These are phyloP conservation scores for Trichosporon sp. DNA, from an alignment of 1,284 basidiomycete genomes.

Conservation along the genomic window DNA sequence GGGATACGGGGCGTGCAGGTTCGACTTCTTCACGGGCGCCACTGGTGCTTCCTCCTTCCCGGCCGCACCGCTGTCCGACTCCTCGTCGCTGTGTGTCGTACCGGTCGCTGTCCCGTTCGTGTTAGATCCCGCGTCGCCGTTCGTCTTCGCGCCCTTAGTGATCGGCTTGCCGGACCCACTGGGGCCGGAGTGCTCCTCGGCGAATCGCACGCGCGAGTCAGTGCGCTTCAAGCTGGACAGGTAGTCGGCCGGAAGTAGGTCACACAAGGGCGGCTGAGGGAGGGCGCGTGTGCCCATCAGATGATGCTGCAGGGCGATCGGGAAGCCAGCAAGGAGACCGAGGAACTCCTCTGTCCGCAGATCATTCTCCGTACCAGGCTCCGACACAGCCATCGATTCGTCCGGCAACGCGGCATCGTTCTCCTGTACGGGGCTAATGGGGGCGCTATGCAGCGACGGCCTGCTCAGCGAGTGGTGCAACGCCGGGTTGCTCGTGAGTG, in stretches of 20 bases:
- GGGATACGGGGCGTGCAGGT: conserved; percentile 38
- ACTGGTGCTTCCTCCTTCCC: not conserved
- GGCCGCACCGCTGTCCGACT: conserved; percentile 4
- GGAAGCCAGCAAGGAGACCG: conserved; percentile 41
- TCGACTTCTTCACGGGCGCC: conserved; percentile 29
- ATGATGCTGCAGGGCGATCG: conserved; percentile 46
- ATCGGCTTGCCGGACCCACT: conserved; percentile 18
- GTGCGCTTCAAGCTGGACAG: conserved; percentile 42
- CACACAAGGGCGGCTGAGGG: conserved; percentile 41
- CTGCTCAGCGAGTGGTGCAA: not conserved
- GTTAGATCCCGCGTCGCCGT: not conserved
- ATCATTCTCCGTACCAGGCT: not conserved
- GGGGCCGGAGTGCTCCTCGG: conserved; percentile 35
- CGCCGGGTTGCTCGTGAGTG: not conserved
- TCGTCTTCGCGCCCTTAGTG: not conserved
- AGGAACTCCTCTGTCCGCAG: conserved; percentile 35
- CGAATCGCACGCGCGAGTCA: conserved; percentile 43
- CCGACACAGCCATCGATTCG: conserved; percentile 9
- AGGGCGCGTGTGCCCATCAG: conserved; percentile 39
- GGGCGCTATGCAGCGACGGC: not conserved
- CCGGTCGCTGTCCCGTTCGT: not conserved
- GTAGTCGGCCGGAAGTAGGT: conserved; percentile 40
- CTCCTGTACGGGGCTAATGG: not conserved
- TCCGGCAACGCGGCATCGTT: conserved; percentile 5
- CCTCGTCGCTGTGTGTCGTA: conserved; percentile 3